Conservation (phyloP, 176 grass and related monocot genomes). For the Carex pumila region DNA sequence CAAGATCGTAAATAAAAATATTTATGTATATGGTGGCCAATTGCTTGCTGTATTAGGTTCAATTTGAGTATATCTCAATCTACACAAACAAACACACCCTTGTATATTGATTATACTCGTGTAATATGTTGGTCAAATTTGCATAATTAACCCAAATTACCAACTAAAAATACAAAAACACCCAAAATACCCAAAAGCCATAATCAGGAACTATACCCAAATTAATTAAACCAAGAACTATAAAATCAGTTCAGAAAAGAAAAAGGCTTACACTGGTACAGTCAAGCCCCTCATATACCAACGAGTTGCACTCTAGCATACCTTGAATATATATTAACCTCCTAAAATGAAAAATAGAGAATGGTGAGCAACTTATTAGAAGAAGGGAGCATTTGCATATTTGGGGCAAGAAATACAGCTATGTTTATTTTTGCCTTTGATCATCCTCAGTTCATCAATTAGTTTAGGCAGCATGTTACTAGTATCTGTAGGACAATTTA, state of each 20-base stretch:
- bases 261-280: constrained; percentile 62
- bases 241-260: neutral
- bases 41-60: no score
- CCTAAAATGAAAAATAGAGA: constrained; percentile 26
- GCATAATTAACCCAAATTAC: neutral
- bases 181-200: neutral
- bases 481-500: no score
- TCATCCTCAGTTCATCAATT: neutral
- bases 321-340: constrained; percentile 60
- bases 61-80: no score
- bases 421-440: neutral
- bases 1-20: no score
- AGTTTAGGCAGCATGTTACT: no score
- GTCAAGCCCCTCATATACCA: constrained; percentile 66
- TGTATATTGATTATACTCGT: neutral
- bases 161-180: neutral
- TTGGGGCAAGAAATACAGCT: neutral
- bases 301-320: constrained; percentile 81
- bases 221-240: neutral
- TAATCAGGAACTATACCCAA: neutral
- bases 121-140: neutral
- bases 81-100: neutral
- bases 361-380: neutral
- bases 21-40: no score
- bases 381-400: neutral